Evolutionary conservation across 129 eudicot species (phyloP), one percentile per base, ranked within the genome.

Genomic region (Chrysanthemum makinoi): DNA sequence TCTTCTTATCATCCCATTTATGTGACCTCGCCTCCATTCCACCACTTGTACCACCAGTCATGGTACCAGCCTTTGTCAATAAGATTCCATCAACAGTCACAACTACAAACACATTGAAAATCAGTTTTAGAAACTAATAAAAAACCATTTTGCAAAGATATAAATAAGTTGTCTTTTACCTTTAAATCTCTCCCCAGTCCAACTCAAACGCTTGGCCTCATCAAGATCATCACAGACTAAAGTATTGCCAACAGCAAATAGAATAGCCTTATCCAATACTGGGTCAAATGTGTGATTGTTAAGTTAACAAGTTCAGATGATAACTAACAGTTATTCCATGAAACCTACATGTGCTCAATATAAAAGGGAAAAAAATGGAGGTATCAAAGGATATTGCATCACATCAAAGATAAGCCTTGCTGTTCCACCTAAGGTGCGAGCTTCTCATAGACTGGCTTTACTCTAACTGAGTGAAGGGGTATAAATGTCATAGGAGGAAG

Each of bases 31-130:
- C 99, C 80, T 95, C 99, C 97, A 95, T 95, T 46, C 99, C 99
- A 20, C 97, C 96, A 84, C 96, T 95, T 61, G 99, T 90, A 65
- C 99, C 99, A 68, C 99, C 99, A 80, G 99, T 95, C 97, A 95
- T 95, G 74, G 99, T 95, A 47, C 99, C 99, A 75, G 99, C 82
- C 75, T 95, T 95, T 16, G 99, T 90, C 78, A 95, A 81, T 71
- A 95, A 77, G 48, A 82, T 90, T 55, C 99, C 99, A 79, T 95
- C 96, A 75, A 85, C 85, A 53, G 99, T 95, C 78, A 95, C 99
- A 80, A 95, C 99, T 95, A 84, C 82, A 81, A 80, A 64, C 66
- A 73, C 35, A 76, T 49, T 10, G 7, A 1, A 70, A 65, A 48
- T 13, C 13, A 39, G 6, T 62, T 68, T 47, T 11, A 6, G 13